Evolutionary conservation across 352 stramenopile genomes (phyloP).

Genomic region (Phytophthora hibernalis): DNA sequence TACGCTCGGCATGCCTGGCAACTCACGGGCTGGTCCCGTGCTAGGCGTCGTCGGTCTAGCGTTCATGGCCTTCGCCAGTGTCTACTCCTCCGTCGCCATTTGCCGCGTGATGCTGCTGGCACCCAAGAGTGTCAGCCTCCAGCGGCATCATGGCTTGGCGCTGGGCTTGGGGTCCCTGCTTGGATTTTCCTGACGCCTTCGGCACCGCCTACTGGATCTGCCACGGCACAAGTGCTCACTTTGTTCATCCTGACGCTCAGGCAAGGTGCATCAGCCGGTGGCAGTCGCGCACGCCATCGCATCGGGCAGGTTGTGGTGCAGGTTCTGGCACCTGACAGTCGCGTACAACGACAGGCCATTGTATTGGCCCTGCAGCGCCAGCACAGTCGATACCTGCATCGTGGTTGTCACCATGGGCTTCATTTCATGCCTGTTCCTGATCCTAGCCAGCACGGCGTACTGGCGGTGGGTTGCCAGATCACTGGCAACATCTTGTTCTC

Average conservation of each 20-base stretch:
- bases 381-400: neutral
- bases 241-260: constrained; percentile 24
- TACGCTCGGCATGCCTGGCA: constrained; percentile 1
- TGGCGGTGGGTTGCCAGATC: constrained; percentile 6
- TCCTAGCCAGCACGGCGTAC: no score
- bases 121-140: no score
- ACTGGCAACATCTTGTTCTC: neutral
- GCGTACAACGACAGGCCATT: neutral
- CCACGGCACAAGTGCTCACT: neutral
- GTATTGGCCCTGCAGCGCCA: neutral
- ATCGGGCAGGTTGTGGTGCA: neutral
- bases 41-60: no score
- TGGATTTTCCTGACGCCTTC: neutral
- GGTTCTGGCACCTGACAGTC: neutral
- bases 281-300: no score
- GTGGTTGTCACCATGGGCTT: constrained; percentile 3
- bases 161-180: neutral
- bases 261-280: neutral
- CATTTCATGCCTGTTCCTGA: neutral
- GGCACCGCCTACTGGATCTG: neutral
- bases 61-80: no score
- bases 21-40: neutral
- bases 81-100: no score
- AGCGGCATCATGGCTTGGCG: neutral
- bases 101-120: no score